phyloP scores from a whole-genome alignment of 2,329 filamentous ascomycete genomes.

The Calycina marina region DNA sequence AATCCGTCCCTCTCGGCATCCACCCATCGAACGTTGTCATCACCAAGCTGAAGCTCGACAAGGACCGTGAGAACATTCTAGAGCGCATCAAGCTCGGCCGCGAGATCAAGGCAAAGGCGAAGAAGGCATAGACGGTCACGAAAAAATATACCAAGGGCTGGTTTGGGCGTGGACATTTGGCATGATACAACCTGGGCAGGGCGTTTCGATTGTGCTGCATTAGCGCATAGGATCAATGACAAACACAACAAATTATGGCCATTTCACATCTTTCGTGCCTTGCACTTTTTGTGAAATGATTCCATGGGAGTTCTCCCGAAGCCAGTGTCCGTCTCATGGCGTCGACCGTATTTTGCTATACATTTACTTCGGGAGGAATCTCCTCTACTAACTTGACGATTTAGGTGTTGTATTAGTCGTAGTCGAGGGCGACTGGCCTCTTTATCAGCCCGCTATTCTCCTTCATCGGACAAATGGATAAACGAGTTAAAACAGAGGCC shows the following conservation, averaged over 20 bases:
- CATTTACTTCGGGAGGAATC: conserved; percentile 20
- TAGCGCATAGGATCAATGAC: conserved; percentile 18
- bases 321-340: conserved; percentile 19
- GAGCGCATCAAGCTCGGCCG: conserved; percentile 72
- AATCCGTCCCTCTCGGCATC: conserved; percentile 87
- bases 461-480: conserved; percentile 42
- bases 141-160: conserved; percentile 2
- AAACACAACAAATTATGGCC: conserved; percentile 38
- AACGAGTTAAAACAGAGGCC: conserved; percentile 50
- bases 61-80: conserved; percentile 81
- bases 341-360: conserved; percentile 18
- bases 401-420: background rate
- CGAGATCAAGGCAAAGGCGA: conserved; percentile 54
- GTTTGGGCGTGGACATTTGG: conserved; percentile 9
- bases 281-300: conserved; percentile 46
- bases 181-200: no score
- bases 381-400: conserved; percentile 15
- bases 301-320: conserved; percentile 66
- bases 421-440: conserved; percentile 40
- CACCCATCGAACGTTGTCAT: conserved; percentile 95
- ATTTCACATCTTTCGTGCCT: conserved; percentile 44
- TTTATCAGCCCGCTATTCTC: conserved; percentile 79
- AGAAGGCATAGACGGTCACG: conserved; percentile 18
- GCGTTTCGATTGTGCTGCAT: no score
- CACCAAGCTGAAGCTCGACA: conserved; percentile 97